Base-by-base conservation (phyloP, 192 early-diverging fungal genomes). In the Entomortierella parvispora region DNA sequence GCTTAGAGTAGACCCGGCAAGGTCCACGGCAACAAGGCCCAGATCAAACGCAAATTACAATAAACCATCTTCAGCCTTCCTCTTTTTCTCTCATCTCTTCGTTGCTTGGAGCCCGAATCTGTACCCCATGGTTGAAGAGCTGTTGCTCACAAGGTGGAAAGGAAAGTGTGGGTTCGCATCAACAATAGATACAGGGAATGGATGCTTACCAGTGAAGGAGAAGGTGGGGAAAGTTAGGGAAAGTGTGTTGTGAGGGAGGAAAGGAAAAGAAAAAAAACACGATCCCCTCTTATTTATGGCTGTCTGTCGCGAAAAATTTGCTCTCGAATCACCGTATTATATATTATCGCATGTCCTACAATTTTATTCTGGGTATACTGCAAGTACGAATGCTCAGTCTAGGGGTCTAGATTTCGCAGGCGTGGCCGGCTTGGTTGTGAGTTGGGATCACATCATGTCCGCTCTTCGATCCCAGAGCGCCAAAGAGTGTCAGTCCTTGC, bases 11-110 rank as follows among this genome's bases (percentile, higher is more conserved):
- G 62, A 68, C 74, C 74, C 74, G 74, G 74, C 74, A 42, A 77
- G 74, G 74, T 77, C 74, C 74, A 77, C 74, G 74, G 74, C 74
- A 76, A 76, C 74, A 77, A 54, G 74, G 74, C 74, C 74, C 74
- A 77, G 53, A 77, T 77, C 74, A 77, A 77, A 76, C 71, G 71
- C 71, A 76, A 76, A 76, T 76, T 76, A 76, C 71, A 50, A 76
- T 75, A 76, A 43, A 66, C 58, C 71, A 76, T 76, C 71, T 29
- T 76, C 50, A 76, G 71, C 71, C 71, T 48, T 52, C 18, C 31
- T 44, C 10, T 44, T 14, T 33, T 20, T 22, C 20, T 49, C 48
- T 49, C 12, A 18, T 20, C n/a, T 18, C 6, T 53, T 53, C 6
- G 51, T 29, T 3, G 15, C 10, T 3, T 11, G 26, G 51, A 53